Percentiles rank a stretch among this genome's conserved stretches.
Evolutionary conservation across 345 rosid species (phyloP).

Genomic region (Noccaea caerulescens): DNA sequence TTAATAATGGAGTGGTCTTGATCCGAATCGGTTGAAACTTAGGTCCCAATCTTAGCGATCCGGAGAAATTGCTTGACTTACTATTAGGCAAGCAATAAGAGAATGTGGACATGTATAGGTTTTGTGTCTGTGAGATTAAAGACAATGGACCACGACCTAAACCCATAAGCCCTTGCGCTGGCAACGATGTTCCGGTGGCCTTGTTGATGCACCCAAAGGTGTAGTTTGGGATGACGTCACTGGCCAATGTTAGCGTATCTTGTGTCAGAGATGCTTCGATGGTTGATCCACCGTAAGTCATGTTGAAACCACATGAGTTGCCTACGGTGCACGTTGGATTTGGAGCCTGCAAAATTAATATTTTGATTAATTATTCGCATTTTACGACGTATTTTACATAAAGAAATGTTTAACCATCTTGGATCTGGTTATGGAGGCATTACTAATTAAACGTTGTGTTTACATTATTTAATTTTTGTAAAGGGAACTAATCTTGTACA

Average conservation of each 20-base stretch:
- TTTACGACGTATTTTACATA: slow-evolving; percentile 1
- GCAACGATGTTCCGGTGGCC: slow-evolving; percentile 68
- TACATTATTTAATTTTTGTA: not conserved
- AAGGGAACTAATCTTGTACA: not conserved
- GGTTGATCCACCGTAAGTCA: slow-evolving; percentile 80
- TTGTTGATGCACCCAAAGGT: slow-evolving; percentile 83
- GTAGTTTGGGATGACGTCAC: slow-evolving; percentile 62
- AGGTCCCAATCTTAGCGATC: slow-evolving; percentile 87
- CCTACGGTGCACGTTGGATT: slow-evolving; percentile 66
- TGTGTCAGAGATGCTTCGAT: slow-evolving; percentile 69
- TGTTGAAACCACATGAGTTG: slow-evolving; percentile 70
- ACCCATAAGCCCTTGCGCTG: slow-evolving; percentile 89
- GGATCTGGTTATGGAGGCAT: slow-evolving; percentile 31
- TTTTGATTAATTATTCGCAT: not conserved
- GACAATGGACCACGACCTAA: slow-evolving; percentile 89
- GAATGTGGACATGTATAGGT: slow-evolving; percentile 72
- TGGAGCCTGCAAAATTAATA: slow-evolving; percentile 52
- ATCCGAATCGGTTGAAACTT: slow-evolving; percentile 70
- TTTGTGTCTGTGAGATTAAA: slow-evolving; percentile 73
- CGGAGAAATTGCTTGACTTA: slow-evolving; percentile 74
- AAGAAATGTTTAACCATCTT: slow-evolving; percentile 14
- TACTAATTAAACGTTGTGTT: slow-evolving; percentile 7
- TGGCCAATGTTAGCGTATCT: slow-evolving; percentile 66
- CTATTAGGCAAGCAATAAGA: slow-evolving; percentile 91
- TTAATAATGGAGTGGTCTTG: slow-evolving; percentile 79